Evolutionary conservation across 192 early-diverging fungal species (phyloP), one percentile per base, ranked within the genome.

Genomic region (Backusella mclennaniae): DNA sequence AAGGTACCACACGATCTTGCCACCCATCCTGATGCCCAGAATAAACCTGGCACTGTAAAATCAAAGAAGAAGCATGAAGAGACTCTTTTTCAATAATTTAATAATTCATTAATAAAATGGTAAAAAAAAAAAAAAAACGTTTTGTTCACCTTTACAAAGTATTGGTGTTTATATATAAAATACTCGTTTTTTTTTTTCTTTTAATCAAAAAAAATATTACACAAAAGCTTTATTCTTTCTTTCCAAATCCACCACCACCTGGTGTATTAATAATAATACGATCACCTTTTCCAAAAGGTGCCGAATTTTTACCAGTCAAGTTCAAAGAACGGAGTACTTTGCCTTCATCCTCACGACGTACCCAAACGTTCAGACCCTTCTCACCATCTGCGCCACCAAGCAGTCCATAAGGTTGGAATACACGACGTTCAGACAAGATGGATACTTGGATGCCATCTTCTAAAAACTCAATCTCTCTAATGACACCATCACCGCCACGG

Each of bases 381-480:
- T 79, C 73, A 5, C 94, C 97, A 53, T 87, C 80, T 21, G 88
- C 85, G 29, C 97, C 97, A 19, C 96, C 96, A 7, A 87, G 75
- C 21, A 97, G 76, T 0, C 97, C 97, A 66, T 96, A 98, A 3
- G 97, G 97, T 33, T 83, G 78, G 74, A 93, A 94, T 8, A 96
- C 96, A 26, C 97, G 91, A 36, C 97, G 89, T 78, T 99, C 97
- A 11, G 93, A 93, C 17, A 99, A 83, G 68, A 99, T 93, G 9
- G 95, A 96, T 1, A 99, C 94, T 46, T 93, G 85, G 76, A 99
- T 89, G 35, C 56, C 77, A 6, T 89, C 80, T 75, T 95, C 91
- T 33, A 95, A 83, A 77, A 98, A 99, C 83, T 99, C 96, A 46
- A 99, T 88, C 67, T 98, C 96, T n/a, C 97, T 91, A 23, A 98